These are phyloP conservation scores for Colletotrichum spaethianum DNA, from an alignment of 2,329 filamentous ascomycete genomes.

Conservation along the genomic window DNA sequence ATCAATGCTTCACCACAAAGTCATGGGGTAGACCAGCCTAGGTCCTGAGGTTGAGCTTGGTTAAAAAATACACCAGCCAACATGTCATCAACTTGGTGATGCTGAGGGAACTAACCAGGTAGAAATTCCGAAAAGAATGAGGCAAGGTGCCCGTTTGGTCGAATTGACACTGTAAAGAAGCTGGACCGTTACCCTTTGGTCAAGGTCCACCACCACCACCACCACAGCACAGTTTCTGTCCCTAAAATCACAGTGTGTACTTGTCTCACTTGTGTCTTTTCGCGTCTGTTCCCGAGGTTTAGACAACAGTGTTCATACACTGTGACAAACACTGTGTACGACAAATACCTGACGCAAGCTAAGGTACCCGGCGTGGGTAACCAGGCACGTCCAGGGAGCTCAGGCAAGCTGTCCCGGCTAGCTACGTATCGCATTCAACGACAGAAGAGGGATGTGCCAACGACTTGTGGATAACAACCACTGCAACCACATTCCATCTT, in stretches of 20 bases:
- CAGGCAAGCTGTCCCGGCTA: conserved; percentile 10
- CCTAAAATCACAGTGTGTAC: background rate
- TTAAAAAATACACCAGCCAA: background rate
- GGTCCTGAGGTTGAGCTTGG: background rate
- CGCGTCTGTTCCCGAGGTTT: background rate
- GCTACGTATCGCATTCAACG: conserved; percentile 2
- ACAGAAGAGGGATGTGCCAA: background rate
- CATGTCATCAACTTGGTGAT: background rate
- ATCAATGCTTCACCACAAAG: no score
- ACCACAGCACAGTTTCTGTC: background rate
- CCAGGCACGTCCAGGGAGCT: conserved; percentile 15
- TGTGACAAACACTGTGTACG: background rate
- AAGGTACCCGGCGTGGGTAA: background rate
- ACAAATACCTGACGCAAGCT: background rate
- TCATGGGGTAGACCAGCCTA: background rate
- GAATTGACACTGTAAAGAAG: conserved; percentile 11
- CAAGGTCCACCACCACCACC: background rate
- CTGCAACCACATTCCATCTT: background rate
- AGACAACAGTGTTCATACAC: background rate
- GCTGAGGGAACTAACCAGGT: background rate
- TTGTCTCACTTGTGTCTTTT: background rate
- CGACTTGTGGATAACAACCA: background rate
- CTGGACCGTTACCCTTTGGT: background rate
- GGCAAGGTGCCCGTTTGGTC: background rate
- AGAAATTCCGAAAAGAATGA: background rate